These are phyloP conservation scores for Ephemerocybe angulata DNA, from an alignment of 768 basidiomycete species.

Conservation along the genomic window DNA sequence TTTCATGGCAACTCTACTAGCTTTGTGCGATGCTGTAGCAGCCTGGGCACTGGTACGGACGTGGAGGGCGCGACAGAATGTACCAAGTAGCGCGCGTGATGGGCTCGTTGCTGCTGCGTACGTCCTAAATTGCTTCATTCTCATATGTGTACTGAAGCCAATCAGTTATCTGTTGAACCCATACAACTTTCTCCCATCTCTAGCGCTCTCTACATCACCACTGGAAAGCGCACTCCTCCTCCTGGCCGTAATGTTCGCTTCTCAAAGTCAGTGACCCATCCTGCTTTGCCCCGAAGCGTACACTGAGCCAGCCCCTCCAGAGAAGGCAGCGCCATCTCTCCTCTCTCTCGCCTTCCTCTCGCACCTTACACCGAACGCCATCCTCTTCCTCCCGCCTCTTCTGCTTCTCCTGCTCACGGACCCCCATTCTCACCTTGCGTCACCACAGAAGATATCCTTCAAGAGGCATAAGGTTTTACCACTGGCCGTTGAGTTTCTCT, in stretches of 20 bases:
- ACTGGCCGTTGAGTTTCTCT: conserved; percentile 45
- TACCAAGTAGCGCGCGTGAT: conserved; percentile 48
- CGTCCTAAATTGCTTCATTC: conserved; percentile 23
- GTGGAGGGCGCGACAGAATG: conserved; percentile 60
- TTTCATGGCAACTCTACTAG: conserved; percentile 62
- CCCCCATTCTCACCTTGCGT: conserved; percentile 66
- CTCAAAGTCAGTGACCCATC: conserved; percentile 43
- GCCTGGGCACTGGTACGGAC: conserved; percentile 67
- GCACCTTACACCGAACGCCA: conserved; percentile 75
- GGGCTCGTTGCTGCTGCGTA: conserved; percentile 63
- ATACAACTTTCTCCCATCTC: conserved; percentile 73
- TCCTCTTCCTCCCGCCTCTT: conserved; percentile 68
- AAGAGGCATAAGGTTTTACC: conserved; percentile 29
- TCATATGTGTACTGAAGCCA: conserved; percentile 7
- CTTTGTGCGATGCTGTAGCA: conserved; percentile 58
- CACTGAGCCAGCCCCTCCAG: conserved; percentile 34
- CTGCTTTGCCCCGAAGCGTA: background rate
- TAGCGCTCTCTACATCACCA: conserved; percentile 79
- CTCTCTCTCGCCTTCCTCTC: conserved; percentile 67
- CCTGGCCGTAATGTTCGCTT: conserved; percentile 64
- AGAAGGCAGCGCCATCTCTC: conserved; percentile 52
- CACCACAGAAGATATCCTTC: conserved; percentile 42
- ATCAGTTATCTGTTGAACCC: conserved; percentile 86
- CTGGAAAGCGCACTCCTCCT: conserved; percentile 77
- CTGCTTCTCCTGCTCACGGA: conserved; percentile 58